Percentiles rank a stretch among this genome's conserved stretches.
These are phyloP conservation scores for Rutidosis leptorrhynchoides DNA, from an alignment of 129 eudicot species.

Conservation along the genomic window DNA sequence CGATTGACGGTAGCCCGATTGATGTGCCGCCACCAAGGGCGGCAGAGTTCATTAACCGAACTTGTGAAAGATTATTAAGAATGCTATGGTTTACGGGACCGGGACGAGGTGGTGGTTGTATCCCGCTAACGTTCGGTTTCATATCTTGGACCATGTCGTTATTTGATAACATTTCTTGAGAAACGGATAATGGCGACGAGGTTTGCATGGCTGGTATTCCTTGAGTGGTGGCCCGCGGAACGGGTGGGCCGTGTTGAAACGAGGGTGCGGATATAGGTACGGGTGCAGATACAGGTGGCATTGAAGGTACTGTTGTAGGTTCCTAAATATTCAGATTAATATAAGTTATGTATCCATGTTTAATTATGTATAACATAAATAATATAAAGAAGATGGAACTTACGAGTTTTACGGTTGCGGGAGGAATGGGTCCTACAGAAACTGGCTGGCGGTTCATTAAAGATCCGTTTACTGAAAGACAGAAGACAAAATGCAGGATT, in stretches of 20 bases:
- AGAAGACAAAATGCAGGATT: constrained; percentile 15
- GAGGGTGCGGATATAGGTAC: constrained; percentile 49
- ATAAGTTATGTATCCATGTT: neutral
- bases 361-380: neutral
- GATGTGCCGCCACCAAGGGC: constrained; percentile 83
- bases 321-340: constrained; percentile 48
- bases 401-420: constrained; percentile 82
- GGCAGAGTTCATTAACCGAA: constrained; percentile 54
- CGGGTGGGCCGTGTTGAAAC: constrained; percentile 65
- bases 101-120: constrained; percentile 59
- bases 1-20: constrained; percentile 67
- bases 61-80: constrained; percentile 74
- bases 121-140: constrained; percentile 60
- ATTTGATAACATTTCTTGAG: constrained; percentile 63
- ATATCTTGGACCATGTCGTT: constrained; percentile 54
- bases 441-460: constrained; percentile 57
- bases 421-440: constrained; percentile 52
- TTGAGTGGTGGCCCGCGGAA: constrained; percentile 72
- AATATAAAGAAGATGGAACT: constrained; percentile 29
- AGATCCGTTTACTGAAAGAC: constrained; percentile 52
- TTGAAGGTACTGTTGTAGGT: constrained; percentile 67
- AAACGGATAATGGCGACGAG: constrained; percentile 72
- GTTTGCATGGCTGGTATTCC: constrained; percentile 63
- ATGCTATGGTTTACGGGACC: constrained; percentile 67
- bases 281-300: constrained; percentile 43